Conservation (phyloP, 164 flowering plant species). For the Liriodendron chinense region DNA sequence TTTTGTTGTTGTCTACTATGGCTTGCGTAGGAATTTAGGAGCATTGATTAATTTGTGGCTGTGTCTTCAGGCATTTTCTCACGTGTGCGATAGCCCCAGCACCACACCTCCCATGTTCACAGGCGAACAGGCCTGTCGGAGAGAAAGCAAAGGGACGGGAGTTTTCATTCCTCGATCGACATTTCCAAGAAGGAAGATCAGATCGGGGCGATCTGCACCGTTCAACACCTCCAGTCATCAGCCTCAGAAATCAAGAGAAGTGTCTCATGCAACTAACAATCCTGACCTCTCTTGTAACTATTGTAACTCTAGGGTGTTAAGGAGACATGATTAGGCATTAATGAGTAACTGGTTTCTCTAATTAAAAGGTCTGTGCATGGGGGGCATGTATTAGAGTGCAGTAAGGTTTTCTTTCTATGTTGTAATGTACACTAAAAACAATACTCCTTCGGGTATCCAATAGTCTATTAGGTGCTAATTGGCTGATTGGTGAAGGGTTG, state of each 20-base stretch:
- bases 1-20: too few species aligned
- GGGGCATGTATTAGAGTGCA: too few species aligned
- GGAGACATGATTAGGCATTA: neutral
- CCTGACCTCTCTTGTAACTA: neutral
- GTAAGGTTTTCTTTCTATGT: too few species aligned
- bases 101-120: neutral
- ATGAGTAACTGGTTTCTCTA: too few species aligned
- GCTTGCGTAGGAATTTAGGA: neutral
- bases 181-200: conserved; percentile 55
- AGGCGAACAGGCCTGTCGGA: conserved; percentile 40
- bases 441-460: too few species aligned
- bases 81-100: neutral
- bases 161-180: conserved; percentile 77
- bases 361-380: too few species aligned
- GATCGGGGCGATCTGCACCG: conserved; percentile 40
- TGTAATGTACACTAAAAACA: too few species aligned
- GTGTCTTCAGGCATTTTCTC: neutral
- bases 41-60: neutral
- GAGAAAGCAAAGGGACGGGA: conserved; percentile 83
- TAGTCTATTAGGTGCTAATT: too few species aligned
- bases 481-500: too few species aligned
- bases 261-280: conserved; percentile 16
- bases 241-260: conserved; percentile 24
- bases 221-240: conserved; percentile 31
- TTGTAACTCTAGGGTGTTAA: neutral